Base-by-base conservation (phyloP, 2,329 filamentous ascomycete species). In the Nemania sp. region DNA sequence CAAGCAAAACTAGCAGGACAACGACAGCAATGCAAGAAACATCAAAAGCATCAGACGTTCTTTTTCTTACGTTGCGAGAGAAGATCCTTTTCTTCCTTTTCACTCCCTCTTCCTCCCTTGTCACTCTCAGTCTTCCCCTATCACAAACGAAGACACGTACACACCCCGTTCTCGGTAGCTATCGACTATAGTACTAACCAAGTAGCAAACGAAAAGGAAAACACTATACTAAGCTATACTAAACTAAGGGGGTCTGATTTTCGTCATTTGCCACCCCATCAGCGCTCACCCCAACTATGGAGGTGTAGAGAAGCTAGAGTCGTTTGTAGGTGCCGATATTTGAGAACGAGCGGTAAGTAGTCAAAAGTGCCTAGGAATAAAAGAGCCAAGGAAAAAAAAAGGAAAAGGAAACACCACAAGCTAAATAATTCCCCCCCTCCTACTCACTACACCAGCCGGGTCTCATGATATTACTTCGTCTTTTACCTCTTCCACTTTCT, bases 381-480 rank as follows among this genome's bases (percentile, higher is more conserved):
- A 41, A 59, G 26, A 24, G 47, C 49, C n/a, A 24, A 3, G 43
- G 29, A 43, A 58, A n/a, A n/a, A 6, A 55, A 41, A 38, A 5
- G 51, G 15, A 26, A 22, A 61, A 52, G 2, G 51, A 20, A 26
- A 22, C 52, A 52, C 5, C 24, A 20, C 52, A 55, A 43, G 41
- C 27, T 43, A 13, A 8, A 32, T 22, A 20, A 18, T 8, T 54
- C 18, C 29, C 47, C n/a, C 57, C 22, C 29, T 32, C 26, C 3
- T 6, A 13, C 13, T 20, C 29, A 58, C 60, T 60, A 62, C 29
- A 22, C 26, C n/a, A 24, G 13, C 56, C 55, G 52, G 43, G 27
- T 57, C 62, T 70, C 59, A 74, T 60, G 69, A 70, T 69, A 72
- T 68, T 49, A 75, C 75, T 57, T 77, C 72, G 43, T 77, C 75